These are phyloP conservation scores for Catharanthus roseus DNA, from an alignment of 257 asterid genomes.

Conservation along the genomic window DNA sequence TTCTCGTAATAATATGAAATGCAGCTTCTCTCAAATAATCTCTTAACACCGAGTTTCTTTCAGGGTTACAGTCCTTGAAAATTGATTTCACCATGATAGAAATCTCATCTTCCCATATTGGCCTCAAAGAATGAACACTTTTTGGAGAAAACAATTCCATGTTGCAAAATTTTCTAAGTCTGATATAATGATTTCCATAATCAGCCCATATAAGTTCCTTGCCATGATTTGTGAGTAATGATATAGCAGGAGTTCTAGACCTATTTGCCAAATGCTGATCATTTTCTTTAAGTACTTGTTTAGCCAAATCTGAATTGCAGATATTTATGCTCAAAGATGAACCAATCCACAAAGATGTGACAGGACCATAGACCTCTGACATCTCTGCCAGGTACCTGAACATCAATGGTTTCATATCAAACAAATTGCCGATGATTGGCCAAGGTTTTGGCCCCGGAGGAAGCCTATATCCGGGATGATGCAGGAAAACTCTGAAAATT, in stretches of 20 bases:
- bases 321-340: background rate
- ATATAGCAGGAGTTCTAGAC: background rate
- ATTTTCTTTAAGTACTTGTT: background rate
- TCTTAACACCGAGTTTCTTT: background rate
- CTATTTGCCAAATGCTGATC: slow-evolving; percentile 5
- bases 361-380: background rate
- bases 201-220: slow-evolving; percentile 85
- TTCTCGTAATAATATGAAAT: slow-evolving; percentile 67
- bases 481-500: background rate
- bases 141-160: slow-evolving; percentile 62
- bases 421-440: slow-evolving; percentile 1
- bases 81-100: slow-evolving; percentile 69
- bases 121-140: slow-evolving; percentile 62
- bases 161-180: slow-evolving; percentile 70
- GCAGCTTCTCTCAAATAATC: slow-evolving; percentile 42
- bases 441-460: slow-evolving; percentile 5
- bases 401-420: background rate
- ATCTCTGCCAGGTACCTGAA: background rate
- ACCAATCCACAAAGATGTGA: background rate
- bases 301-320: slow-evolving; percentile 2
- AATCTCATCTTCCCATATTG: slow-evolving; percentile 75
- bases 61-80: slow-evolving; percentile 34
- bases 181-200: slow-evolving; percentile 84
- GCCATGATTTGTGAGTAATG: background rate
- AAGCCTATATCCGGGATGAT: background rate